Base-by-base conservation (phyloP, 2,329 filamentous ascomycete species). In the Teratosphaeriaceae sp. region DNA sequence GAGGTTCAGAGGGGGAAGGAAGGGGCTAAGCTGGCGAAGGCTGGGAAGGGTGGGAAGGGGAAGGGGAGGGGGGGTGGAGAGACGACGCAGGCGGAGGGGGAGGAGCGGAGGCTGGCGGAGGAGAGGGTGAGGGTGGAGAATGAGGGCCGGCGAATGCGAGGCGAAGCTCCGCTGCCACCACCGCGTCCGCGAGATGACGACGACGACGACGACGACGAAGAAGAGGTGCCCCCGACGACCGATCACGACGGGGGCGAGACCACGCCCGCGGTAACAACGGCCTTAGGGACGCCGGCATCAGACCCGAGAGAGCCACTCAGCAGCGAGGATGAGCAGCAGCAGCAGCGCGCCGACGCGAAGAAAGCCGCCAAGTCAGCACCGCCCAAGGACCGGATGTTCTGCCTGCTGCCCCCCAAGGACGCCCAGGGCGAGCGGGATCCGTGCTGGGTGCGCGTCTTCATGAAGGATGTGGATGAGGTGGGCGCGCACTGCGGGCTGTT, bases 401-500 rank as follows among this genome's bases (percentile, higher is more conserved):
- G 88, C 65, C 79, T 81, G 53, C 65, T 90, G 2, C 87, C 77
- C 1, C 67, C 84, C 0, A 71, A 70, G 38, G 70, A 75, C 40
- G 65, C 70, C 16, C 71, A 71, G 40, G 80, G 79, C 5, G 68
- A 71, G 46, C 67, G 72, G 33, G 87, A 94, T 60, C 68, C 75
- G 3, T 78, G 81, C 13, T 95, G 89, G 88, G 69, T 88, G 1
- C 73, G 82, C 34, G 76, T 95, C 2, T 82, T 80, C 55, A 92
- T 96, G 85, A 76, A 83, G 45, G 81, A 80, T 40, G 80, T 92
- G 47, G 88, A 94, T 58, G 86, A 94, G 63, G 84, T 94, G 1
- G 81, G 79, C 5, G 89, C 88, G 8, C 88, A 94, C 61, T 90
- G 86, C 48, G 82, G 84, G 0, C 68, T 95, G 40, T 95, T 94